These are phyloP conservation scores for Hypoxylon sp. DNA, from an alignment of 2,329 filamentous ascomycete genomes.

Conservation along the genomic window DNA sequence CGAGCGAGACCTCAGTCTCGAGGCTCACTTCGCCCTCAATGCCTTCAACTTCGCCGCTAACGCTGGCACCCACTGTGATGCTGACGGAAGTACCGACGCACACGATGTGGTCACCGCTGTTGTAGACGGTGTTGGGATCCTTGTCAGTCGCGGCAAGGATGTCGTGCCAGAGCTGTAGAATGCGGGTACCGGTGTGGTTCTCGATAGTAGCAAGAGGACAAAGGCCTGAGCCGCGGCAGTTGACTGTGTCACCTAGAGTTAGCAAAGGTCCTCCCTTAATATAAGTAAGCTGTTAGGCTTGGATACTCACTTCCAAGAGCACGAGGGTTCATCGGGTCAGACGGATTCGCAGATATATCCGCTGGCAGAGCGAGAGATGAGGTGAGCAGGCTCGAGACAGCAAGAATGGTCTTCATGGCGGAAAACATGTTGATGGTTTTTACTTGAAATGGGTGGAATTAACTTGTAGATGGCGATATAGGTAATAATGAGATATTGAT, in stretches of 20 bases:
- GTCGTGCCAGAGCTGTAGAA: constrained; percentile 39
- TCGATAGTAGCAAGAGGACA: constrained; percentile 36
- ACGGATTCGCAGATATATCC: constrained; percentile 28
- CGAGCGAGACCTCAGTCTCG: constrained; percentile 17
- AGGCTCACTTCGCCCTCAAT: constrained; percentile 32
- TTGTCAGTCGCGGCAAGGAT: constrained; percentile 33
- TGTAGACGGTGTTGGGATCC: constrained; percentile 35
- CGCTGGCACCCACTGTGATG: constrained; percentile 35
- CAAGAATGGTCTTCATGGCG: constrained; percentile 20
- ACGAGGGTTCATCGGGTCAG: constrained; percentile 30
- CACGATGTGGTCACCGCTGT: constrained; percentile 42
- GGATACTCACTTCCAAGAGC: constrained; percentile 33
- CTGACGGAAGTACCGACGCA: constrained; percentile 37
- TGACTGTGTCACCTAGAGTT: constrained; percentile 19
- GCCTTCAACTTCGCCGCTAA: constrained; percentile 30
- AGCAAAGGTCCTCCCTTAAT: not conserved
- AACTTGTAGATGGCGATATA: not conserved
- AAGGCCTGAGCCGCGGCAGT: constrained; percentile 44
- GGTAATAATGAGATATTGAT: not conserved
- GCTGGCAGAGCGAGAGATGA: constrained; percentile 25
- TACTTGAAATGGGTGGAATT: not conserved
- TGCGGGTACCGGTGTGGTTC: constrained; percentile 25
- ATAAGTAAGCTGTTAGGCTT: not conserved
- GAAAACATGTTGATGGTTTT: constrained; percentile 10
- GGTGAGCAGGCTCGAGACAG: constrained; percentile 27